These are phyloP conservation scores for Candida awuae DNA, from an alignment of 805 yeast species.

Conservation along the genomic window DNA sequence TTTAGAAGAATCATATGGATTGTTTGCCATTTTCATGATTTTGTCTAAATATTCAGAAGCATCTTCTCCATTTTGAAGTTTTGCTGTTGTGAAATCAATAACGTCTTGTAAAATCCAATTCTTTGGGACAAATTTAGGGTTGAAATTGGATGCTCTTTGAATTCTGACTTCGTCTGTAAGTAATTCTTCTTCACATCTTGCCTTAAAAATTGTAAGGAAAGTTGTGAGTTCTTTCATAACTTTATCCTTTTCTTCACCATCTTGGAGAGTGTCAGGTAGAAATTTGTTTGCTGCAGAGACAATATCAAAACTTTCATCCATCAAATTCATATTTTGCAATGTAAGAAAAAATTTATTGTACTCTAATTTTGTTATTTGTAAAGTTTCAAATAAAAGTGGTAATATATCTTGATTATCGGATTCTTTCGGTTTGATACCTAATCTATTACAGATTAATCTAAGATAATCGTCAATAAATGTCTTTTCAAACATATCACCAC, in stretches of 20 bases:
- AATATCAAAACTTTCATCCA: slow-evolving; percentile 24
- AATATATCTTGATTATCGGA: slow-evolving; percentile 39
- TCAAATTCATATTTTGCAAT: slow-evolving; percentile 43
- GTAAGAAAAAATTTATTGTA: slow-evolving; percentile 70
- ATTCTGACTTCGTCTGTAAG: slow-evolving; percentile 34
- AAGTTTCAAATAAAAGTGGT: slow-evolving; percentile 52
- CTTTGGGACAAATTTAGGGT: slow-evolving; percentile 78
- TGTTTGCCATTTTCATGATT: slow-evolving; percentile 58
- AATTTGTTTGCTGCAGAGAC: slow-evolving; percentile 20
- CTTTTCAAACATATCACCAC: slow-evolving; percentile 58
- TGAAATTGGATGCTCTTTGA: slow-evolving; percentile 37
- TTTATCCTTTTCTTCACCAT: slow-evolving; percentile 27
- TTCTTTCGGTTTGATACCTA: slow-evolving; percentile 51
- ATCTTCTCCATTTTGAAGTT: slow-evolving; percentile 35
- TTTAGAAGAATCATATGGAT: slow-evolving; percentile 62
- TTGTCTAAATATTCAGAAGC: slow-evolving; percentile 48
- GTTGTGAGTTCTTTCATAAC: slow-evolving; percentile 32
- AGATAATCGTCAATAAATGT: slow-evolving; percentile 54
- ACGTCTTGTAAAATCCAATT: slow-evolving; percentile 86
- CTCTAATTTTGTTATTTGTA: slow-evolving; percentile 59
- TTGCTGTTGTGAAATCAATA: slow-evolving; percentile 38
- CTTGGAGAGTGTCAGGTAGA: slow-evolving; percentile 23
- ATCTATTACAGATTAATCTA: slow-evolving; percentile 48
- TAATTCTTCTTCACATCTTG: slow-evolving; percentile 29
- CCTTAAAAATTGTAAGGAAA: slow-evolving; percentile 49